These are phyloP conservation scores for Micromonas pusilla DNA, from an alignment of 139 green algal species.

Conservation along the genomic window DNA sequence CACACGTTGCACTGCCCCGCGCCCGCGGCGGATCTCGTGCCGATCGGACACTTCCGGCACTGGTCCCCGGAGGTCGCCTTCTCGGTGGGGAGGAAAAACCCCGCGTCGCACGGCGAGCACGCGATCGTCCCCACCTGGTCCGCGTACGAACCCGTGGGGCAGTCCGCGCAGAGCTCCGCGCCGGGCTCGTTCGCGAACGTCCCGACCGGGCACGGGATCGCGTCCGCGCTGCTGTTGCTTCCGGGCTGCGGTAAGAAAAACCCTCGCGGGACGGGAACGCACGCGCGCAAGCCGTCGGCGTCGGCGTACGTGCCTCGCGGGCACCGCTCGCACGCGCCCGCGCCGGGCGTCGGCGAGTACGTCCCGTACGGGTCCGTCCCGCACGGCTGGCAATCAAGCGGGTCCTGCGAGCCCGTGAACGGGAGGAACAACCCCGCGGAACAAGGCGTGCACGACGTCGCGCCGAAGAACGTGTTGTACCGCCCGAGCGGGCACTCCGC, in stretches of 20 bases:
- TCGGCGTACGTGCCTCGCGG: neutral
- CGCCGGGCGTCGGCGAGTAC: neutral
- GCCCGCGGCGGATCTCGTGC: neutral
- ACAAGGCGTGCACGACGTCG: neutral
- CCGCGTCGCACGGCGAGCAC: neutral
- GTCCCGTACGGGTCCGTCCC: neutral
- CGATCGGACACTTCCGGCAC: neutral
- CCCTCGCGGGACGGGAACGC: neutral
- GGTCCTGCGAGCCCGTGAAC: neutral
- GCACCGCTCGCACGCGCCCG: neutral
- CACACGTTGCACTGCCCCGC: neutral
- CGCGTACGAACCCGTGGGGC: neutral
- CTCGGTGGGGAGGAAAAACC: neutral
- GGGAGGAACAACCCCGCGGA: neutral
- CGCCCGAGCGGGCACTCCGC: neutral
- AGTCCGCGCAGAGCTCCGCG: neutral
- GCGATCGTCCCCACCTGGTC: neutral
- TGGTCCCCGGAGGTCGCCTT: neutral
- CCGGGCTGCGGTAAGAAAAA: neutral
- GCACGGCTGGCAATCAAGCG: neutral
- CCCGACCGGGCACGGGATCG: neutral
- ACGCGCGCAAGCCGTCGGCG: neutral
- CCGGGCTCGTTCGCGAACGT: neutral
- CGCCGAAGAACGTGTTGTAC: neutral
- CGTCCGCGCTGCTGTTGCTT: neutral